Conservation (phyloP, 2,329 filamentous ascomycete species). For the Pseudogymnoascus sp. region DNA sequence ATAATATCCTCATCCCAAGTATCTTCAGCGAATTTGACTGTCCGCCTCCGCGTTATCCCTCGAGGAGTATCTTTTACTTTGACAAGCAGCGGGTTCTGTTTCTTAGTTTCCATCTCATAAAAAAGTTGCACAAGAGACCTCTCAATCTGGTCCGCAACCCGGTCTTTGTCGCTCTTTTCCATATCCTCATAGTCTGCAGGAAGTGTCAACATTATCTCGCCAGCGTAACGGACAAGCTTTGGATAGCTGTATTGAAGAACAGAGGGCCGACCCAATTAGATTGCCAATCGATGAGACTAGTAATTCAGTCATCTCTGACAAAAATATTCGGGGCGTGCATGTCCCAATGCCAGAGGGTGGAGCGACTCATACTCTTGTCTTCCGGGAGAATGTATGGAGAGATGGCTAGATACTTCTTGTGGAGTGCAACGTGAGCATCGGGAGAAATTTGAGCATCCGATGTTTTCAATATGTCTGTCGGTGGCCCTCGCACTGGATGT, state of each 20-base stretch:
- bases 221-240: slow-evolving; percentile 26
- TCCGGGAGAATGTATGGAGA: slow-evolving; percentile 27
- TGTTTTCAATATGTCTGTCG: slow-evolving; percentile 21
- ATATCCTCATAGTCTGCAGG: slow-evolving; percentile 23
- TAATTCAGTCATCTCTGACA: slow-evolving; percentile 29
- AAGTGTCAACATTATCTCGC: slow-evolving; percentile 24
- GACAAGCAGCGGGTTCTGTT: slow-evolving; percentile 24
- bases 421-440: slow-evolving; percentile 27
- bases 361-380: slow-evolving; percentile 19
- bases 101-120: slow-evolving; percentile 27
- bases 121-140: slow-evolving; percentile 22
- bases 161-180: slow-evolving; percentile 23
- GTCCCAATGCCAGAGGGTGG: slow-evolving; percentile 34
- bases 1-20: slow-evolving; percentile 29
- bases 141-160: slow-evolving; percentile 21
- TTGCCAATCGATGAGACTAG: slow-evolving; percentile 37
- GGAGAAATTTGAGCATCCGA: slow-evolving; percentile 27
- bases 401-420: slow-evolving; percentile 29
- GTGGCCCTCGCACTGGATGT: slow-evolving; percentile 22
- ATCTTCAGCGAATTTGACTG: slow-evolving; percentile 26
- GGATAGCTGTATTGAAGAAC: slow-evolving; percentile 23
- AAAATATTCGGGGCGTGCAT: slow-evolving; percentile 34
- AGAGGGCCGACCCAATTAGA: slow-evolving; percentile 46
- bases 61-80: slow-evolving; percentile 24
- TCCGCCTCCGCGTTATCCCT: slow-evolving; percentile 23